A percentile compares a stretch with the other conserved stretches of the same genome.
These are phyloP conservation scores for Coniella vitis DNA, from an alignment of 2,329 filamentous ascomycete genomes.

Conservation along the genomic window DNA sequence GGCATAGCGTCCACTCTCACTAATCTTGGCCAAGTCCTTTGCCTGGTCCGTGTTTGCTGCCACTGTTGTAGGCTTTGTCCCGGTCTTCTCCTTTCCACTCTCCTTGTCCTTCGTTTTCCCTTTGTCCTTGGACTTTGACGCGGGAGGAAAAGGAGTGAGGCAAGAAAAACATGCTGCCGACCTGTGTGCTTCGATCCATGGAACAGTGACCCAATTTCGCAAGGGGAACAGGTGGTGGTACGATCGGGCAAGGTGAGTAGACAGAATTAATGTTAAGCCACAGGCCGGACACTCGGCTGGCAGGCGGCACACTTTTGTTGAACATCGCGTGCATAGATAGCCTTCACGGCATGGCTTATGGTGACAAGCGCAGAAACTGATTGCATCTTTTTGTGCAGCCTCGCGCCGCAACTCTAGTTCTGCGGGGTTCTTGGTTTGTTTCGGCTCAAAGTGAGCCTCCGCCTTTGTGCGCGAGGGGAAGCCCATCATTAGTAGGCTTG, in stretches of 20 bases:
- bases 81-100: constrained; percentile 10
- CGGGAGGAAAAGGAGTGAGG: constrained; percentile 60
- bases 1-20: constrained; percentile 81
- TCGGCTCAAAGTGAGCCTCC: constrained; percentile 2
- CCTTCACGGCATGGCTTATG: constrained; percentile 75
- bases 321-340: constrained; percentile 85
- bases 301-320: constrained; percentile 79
- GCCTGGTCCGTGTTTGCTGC: constrained; percentile 15
- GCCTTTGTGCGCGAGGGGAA: constrained; percentile 77
- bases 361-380: constrained; percentile 85
- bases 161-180: constrained; percentile 73
- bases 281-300: constrained; percentile 90
- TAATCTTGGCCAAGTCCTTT: constrained; percentile 54
- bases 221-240: constrained; percentile 92
- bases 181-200: constrained; percentile 64
- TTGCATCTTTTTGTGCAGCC: constrained; percentile 50
- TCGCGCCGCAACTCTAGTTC: background rate
- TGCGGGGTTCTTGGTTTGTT: background rate
- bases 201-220: constrained; percentile 82
- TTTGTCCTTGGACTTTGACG: constrained; percentile 16
- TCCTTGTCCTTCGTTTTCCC: constrained; percentile 15
- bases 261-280: constrained; percentile 85
- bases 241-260: constrained; percentile 85
- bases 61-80: background rate
- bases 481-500: constrained; percentile 88